These are phyloP conservation scores for Penicillium sp. DNA, from an alignment of 2,329 filamentous ascomycete genomes.

Conservation along the genomic window DNA sequence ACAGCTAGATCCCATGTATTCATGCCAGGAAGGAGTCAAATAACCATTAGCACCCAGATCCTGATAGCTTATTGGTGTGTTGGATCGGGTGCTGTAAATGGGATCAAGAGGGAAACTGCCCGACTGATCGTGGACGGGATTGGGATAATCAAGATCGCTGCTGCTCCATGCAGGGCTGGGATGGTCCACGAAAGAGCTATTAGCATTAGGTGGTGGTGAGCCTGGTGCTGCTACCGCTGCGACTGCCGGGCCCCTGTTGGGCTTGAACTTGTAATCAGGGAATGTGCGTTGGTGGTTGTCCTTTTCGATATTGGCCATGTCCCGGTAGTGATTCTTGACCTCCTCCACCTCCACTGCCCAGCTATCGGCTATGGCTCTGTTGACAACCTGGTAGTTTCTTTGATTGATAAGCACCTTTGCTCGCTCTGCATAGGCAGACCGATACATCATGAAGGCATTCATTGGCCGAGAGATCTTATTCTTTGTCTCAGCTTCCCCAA, in stretches of 20 bases:
- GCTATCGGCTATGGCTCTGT: constrained; percentile 78
- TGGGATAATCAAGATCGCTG: background rate
- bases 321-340: constrained; percentile 73
- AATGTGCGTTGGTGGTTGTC: constrained; percentile 82
- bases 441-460: constrained; percentile 98
- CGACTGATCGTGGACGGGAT: background rate
- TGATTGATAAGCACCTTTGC: constrained; percentile 78
- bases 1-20: constrained; percentile 53
- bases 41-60: constrained; percentile 26
- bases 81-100: constrained; percentile 30
- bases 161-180: background rate
- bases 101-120: background rate
- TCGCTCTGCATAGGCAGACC: constrained; percentile 85
- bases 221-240: background rate
- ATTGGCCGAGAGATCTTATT: constrained; percentile 88
- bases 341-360: constrained; percentile 80
- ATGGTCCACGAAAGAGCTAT: background rate
- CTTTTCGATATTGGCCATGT: constrained; percentile 76
- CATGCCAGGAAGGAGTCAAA: constrained; percentile 53
- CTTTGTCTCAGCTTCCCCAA: constrained; percentile 68
- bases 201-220: background rate
- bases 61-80: constrained; percentile 33
- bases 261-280: constrained; percentile 91
- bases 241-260: constrained; percentile 62
- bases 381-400: constrained; percentile 93